Evolutionary conservation across 805 yeast species (phyloP), one percentile per base, ranked within the genome.

Genomic region (Myxozyma neglecta): DNA sequence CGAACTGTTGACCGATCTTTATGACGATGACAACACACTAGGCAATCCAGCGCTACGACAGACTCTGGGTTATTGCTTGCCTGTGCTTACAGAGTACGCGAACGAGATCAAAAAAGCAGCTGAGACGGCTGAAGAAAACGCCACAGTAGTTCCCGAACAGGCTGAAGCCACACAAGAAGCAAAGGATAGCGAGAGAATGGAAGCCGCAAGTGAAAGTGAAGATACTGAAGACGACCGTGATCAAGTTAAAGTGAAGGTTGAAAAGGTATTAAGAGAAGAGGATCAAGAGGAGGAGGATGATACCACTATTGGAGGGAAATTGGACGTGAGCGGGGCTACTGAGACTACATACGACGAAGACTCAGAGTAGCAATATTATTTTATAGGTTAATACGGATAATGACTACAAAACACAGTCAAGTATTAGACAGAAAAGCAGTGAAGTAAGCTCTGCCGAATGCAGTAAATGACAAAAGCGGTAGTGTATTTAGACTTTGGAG

Each of bases 1-100:
- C 36, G 53, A 49, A 36, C 18, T 14, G 14, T 53, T 60, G 57
- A 55, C 51, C n/a, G 57, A 50, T 20, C 43, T 56, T 4, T 93
- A 90, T 70, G 92, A 89, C 75, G 85, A 87, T 56, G 91, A 94
- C 0, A 73, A 77, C 3, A 86, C 86, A 57, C 74, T 82, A 5
- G 74, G 78, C 5, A 90, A 90, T 68, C 86, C 83, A 59, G 83
- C 85, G 14, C 77, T 92, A 63, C 79, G 85, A 52, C 97, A 92
- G 73, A 88, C 89, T 0, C 81, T 92, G 61, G 84, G 94, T 9
- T 92, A 89, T 70, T 91, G 96, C 72, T 79, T 92, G 16, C 97
- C 97, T 0, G 96, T 89, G 0, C 46, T 60, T 35, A 35, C 43
- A 9, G 64, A 60, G 47, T 7, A 37, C 20, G 59, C 53, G 9